These are phyloP conservation scores for Coemansia asiatica DNA, from an alignment of 192 early-diverging fungal genomes.

Conservation along the genomic window DNA sequence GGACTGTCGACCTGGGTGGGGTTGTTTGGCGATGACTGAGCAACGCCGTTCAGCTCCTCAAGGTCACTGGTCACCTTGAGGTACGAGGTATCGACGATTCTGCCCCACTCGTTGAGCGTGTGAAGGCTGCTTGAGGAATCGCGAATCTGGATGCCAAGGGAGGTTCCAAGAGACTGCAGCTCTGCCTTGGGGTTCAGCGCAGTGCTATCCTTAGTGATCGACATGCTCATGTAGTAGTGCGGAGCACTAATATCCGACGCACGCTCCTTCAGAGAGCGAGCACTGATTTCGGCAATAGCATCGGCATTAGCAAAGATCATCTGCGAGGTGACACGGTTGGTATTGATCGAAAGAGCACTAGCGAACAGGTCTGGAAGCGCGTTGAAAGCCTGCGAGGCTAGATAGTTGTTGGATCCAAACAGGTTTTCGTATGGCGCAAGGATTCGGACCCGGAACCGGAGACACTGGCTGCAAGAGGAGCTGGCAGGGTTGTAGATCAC, in stretches of 20 bases:
- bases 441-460: slow-evolving; percentile 43
- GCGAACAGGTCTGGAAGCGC: slow-evolving; percentile 37
- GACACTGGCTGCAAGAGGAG: slow-evolving; percentile 45
- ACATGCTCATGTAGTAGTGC: slow-evolving; percentile 51
- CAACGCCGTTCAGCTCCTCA: slow-evolving; percentile 36
- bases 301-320: slow-evolving; percentile 37
- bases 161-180: slow-evolving; percentile 42
- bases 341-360: slow-evolving; percentile 33
- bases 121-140: slow-evolving; percentile 40
- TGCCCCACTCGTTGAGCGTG: slow-evolving; percentile 35
- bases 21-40: slow-evolving; percentile 38
- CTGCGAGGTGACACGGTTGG: slow-evolving; percentile 37
- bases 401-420: slow-evolving; percentile 49
- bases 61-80: slow-evolving; percentile 35
- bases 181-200: slow-evolving; percentile 42
- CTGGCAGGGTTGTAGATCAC: slow-evolving; percentile 40
- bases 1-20: slow-evolving; percentile 50
- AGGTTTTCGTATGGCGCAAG: slow-evolving; percentile 48
- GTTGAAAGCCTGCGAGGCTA: slow-evolving; percentile 50
- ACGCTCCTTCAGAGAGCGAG: slow-evolving; percentile 17
- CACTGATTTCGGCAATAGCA: slow-evolving; percentile 14
- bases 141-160: slow-evolving; percentile 29
- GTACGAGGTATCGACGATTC: slow-evolving; percentile 32
- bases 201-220: slow-evolving; percentile 35
- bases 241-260: slow-evolving; percentile 10